Percentiles rank a stretch among this genome's conserved stretches.
These are phyloP conservation scores for Macrophomina phaseolina DNA, from an alignment of 2,329 filamentous ascomycete species.

Conservation along the genomic window DNA sequence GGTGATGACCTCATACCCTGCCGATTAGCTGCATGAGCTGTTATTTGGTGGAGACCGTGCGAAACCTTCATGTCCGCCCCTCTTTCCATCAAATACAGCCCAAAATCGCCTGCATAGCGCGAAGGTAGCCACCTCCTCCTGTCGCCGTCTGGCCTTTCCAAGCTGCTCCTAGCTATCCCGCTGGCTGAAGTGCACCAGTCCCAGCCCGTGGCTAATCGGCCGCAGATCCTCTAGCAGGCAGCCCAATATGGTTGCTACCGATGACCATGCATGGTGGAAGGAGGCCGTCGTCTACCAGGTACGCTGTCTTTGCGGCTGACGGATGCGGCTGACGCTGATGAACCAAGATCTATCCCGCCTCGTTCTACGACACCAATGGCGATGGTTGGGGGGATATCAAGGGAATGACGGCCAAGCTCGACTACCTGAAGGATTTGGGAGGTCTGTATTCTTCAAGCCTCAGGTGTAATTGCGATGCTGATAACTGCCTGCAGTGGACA, in stretches of 20 bases:
- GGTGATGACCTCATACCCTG: slow-evolving; percentile 20
- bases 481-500: slow-evolving; percentile 53
- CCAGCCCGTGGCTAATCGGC: no score
- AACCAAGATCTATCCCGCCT: slow-evolving; percentile 51
- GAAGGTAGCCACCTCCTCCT: neutral
- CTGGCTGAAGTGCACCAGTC: neutral
- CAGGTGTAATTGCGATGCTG: neutral
- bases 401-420: slow-evolving; percentile 67
- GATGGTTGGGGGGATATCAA: slow-evolving; percentile 67
- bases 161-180: neutral
- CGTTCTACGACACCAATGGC: slow-evolving; percentile 59
- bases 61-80: neutral
- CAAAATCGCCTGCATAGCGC: neutral
- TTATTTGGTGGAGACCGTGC: slow-evolving; percentile 8
- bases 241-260: neutral
- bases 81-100: neutral
- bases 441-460: neutral
- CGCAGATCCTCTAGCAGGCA: neutral
- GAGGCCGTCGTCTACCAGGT: slow-evolving; percentile 49
- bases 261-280: slow-evolving; percentile 49
- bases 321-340: neutral
- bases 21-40: slow-evolving; percentile 24
- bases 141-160: neutral
- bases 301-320: neutral
- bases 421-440: slow-evolving; percentile 58